phyloP scores from a whole-genome alignment of 2,329 filamentous ascomycete genomes.

The Fusarium multiceps region DNA sequence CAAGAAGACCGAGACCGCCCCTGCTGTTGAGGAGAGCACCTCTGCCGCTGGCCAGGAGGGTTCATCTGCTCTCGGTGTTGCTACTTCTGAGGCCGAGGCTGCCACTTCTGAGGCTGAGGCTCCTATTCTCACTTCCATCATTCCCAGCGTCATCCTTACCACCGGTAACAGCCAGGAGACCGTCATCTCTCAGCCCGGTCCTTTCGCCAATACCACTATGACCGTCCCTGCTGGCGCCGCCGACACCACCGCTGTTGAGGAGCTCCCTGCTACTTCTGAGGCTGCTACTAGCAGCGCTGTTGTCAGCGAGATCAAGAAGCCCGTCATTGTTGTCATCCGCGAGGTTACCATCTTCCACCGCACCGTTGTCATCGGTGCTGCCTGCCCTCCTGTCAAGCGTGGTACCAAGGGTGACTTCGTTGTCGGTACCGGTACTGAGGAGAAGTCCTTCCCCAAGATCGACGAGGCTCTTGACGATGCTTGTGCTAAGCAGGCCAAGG shows the following conservation, averaged over 20 bases:
- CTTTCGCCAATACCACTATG: conserved; percentile 38
- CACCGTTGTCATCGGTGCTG: conserved; percentile 41
- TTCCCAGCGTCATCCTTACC: conserved; percentile 38
- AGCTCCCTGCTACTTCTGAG: conserved; percentile 22
- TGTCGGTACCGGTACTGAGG: conserved; percentile 37
- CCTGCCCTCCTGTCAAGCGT: conserved; percentile 43
- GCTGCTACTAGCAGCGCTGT: conserved; percentile 31
- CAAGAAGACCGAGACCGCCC: conserved; percentile 25
- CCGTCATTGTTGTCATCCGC: conserved; percentile 39
- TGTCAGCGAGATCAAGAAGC: conserved; percentile 33
- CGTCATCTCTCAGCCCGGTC: conserved; percentile 21
- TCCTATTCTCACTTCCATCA: conserved; percentile 29
- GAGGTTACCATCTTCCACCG: conserved; percentile 42
- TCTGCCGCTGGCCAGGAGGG: conserved; percentile 19
- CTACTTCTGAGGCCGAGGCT: conserved; percentile 26
- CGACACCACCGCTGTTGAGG: conserved; percentile 16
- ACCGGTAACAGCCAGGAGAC: conserved; percentile 32
- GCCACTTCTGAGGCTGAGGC: conserved; percentile 17
- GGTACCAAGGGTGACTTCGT: conserved; percentile 35
- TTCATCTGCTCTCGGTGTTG: conserved; percentile 21
- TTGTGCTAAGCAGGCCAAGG: conserved; percentile 44
- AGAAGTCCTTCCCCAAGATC: conserved; percentile 36
- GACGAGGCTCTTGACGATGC: conserved; percentile 40
- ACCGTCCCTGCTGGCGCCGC: conserved; percentile 18
- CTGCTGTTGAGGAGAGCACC: conserved; percentile 18